These are phyloP conservation scores for Penicillium pancosmium DNA, from an alignment of 495 filamentous ascomycete species.

Conservation along the genomic window DNA sequence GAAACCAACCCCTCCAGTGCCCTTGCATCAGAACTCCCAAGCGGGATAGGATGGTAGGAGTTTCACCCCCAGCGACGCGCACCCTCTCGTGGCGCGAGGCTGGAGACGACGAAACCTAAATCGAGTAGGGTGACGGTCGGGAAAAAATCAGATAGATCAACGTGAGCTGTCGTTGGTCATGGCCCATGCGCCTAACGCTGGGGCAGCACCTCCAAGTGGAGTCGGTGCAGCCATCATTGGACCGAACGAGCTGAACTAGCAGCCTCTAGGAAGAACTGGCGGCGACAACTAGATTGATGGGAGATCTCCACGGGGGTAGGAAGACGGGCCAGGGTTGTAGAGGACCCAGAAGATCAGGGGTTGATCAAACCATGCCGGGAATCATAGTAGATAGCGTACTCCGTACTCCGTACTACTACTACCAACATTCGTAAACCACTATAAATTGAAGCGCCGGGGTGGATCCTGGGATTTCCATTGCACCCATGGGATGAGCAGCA, in stretches of 20 bases:
- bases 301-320: background rate
- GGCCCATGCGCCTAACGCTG: constrained; percentile 31
- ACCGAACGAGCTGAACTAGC: background rate
- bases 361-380: too few relatives aligned
- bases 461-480: constrained; percentile 2
- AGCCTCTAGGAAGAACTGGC: constrained; percentile 13
- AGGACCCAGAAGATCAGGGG: background rate
- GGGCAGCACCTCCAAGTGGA: constrained; percentile 14
- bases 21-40: constrained; percentile 23
- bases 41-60: constrained; percentile 14
- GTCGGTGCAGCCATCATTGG: constrained; percentile 16
- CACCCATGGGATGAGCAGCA: background rate
- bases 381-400: too few relatives aligned
- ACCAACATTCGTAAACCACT: background rate
- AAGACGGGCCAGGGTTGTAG: background rate
- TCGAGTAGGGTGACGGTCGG: constrained; percentile 14
- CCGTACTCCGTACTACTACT: too few relatives aligned
- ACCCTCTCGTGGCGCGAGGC: constrained; percentile 13
- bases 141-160: constrained; percentile 38
- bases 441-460: constrained; percentile 4
- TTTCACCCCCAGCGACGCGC: constrained; percentile 26
- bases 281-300: constrained; percentile 26
- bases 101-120: constrained; percentile 10
- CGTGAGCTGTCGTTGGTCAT: constrained; percentile 35
- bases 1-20: constrained; percentile 9